Base-by-base conservation (phyloP, 2,329 filamentous ascomycete species). In the Orbilia ellipsospora region DNA sequence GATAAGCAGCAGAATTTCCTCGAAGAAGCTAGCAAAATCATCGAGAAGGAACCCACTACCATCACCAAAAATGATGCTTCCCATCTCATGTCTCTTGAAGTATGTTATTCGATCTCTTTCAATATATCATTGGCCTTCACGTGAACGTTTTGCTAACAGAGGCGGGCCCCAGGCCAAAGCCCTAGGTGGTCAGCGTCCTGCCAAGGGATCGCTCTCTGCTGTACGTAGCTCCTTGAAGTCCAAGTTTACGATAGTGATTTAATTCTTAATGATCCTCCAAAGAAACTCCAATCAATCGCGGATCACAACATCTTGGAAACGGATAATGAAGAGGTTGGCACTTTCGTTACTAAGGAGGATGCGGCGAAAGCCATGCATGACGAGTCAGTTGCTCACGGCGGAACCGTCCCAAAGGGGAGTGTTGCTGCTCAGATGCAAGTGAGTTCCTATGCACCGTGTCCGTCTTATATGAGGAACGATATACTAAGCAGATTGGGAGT, bases 1-100 rank as follows among this genome's bases (percentile, higher is more conserved):
- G 80, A 81, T 75, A 80, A 78, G 57, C 81, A 82, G 72, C 79
- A 81, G 64, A 81, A 81, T 73, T 82, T 82, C 66, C 51, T 81
- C 16, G 78, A 76, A 10, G 80, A 78, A 50, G 80, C 81, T 0
- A 79, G 80, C 26, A 80, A 81, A 6, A 69, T 82, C 3, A 79
- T 79, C 2, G 73, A 80, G 7, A 82, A 82, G 73, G 78, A 78
- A 0, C 67, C 72, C 6, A 76, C 68, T 4, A 61, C 81, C 31
- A 78, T 82, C 45, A 81, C 81, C 0, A 80, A 78, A 73, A 78
- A 81, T 50, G 81, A 82, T 64, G 81, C 81, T 1, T 79, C 78
- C 15, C 66, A 79, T 50, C 77, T 81, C 12, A 80, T 80, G 62
- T 79, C 70, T 13, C 79, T 78, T 42, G 80, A 82, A 79, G 80